Evolutionary conservation across 2,329 filamentous ascomycete genomes (phyloP), one percentile per base, ranked within the genome.

Genomic region (Botryotinia narcissicola): DNA sequence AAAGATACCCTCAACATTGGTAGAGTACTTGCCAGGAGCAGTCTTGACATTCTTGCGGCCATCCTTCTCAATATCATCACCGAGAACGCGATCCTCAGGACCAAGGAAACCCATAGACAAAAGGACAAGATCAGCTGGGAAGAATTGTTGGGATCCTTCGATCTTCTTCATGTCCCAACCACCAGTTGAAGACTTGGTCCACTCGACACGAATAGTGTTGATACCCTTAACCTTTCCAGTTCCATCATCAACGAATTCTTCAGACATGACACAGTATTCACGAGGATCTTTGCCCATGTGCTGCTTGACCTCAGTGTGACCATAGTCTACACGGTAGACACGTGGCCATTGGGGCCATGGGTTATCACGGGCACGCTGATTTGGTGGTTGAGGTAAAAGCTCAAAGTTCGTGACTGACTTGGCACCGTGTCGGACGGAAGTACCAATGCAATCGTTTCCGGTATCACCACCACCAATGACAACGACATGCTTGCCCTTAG

Each of bases 101-200:
- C 95, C 95, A 76, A 98, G 85, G 91, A 98, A 98, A 81, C 95
- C 95, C 95, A 98, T 98, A 70, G 95, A 97, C 67, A 98, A 87
- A 62, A 98, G 89, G 62, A 98, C 95, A 59, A 98, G 89, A 81
- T 98, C 95, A 42, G 95, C 95, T 54, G 94, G 94, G 92, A 98
- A 98, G 88, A 97, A 97, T 82, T 98, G 91, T 85, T 97, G 93
- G 75, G 92, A 95, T 54, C 93, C 94, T 78, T 97, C 95, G 46
- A 97, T 87, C 83, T 97, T 95, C 88, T 97, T 97, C 94, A 98
- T 98, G 84, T 98, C 95, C 95, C 95, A 98, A 62, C 95, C 95
- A 77, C 95, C 95, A 75, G 89, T 91, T 42, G 93, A 88, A 71
- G 91, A 93, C 87, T 95, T 96, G 79, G 94, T 96, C 95, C 95